Conservation (phyloP, 2,329 filamentous ascomycete species). For the Juglanconis oblonga region DNA sequence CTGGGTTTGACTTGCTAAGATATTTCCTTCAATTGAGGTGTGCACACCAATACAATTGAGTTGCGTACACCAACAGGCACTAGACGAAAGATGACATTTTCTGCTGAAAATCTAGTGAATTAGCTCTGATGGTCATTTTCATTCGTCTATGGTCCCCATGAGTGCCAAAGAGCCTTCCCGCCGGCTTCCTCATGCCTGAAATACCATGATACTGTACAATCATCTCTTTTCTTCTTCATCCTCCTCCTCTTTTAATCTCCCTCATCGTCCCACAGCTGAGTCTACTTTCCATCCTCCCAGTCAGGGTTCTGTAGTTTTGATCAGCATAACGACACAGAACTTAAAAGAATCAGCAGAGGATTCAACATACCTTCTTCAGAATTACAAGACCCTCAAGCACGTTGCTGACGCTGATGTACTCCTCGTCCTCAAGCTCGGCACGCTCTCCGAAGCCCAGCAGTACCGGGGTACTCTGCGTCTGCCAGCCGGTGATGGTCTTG, state of each 20-base stretch:
- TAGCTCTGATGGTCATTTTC: conserved; percentile 17
- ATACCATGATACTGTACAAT: conserved; percentile 16
- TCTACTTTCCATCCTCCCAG: conserved; percentile 50
- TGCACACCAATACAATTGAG: background rate
- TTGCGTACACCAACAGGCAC: background rate
- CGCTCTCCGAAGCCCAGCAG: conserved; percentile 91
- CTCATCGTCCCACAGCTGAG: background rate
- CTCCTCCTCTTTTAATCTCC: background rate
- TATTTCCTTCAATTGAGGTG: background rate
- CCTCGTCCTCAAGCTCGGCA: conserved; percentile 94
- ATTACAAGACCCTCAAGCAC: conserved; percentile 94
- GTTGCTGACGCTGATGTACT: conserved; percentile 89
- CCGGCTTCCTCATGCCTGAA: background rate
- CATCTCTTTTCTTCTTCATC: background rate
- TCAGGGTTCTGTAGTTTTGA: conserved; percentile 47
- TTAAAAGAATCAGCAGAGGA: background rate
- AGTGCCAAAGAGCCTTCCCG: background rate
- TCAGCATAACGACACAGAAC: background rate
- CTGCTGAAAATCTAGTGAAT: background rate
- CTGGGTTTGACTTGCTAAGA: background rate
- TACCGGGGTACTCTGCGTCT: conserved; percentile 98
- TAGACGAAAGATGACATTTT: background rate
- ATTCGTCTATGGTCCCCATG: conserved; percentile 17
- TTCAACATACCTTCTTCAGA: conserved; percentile 79
- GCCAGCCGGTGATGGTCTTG: conserved; percentile 99